Evolutionary conservation across 2,329 filamentous ascomycete species (phyloP), one percentile per base, ranked within the genome.

Genomic region (Penicillium nordicum): DNA sequence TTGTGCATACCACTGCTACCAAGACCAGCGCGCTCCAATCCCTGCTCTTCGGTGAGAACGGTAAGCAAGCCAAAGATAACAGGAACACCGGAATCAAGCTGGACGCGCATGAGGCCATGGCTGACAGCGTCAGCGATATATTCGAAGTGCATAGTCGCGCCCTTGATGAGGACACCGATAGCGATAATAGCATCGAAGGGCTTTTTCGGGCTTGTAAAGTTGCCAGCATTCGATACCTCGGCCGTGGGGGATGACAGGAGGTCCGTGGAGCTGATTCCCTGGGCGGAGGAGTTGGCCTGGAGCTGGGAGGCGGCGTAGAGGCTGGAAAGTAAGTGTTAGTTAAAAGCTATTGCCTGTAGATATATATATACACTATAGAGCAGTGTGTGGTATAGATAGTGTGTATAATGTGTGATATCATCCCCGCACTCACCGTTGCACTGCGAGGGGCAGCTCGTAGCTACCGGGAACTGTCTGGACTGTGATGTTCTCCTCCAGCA

Each of bases 111-210:
- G 59, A 99, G 82, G 7, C 91, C 94, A 60, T 96, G 90, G 56
- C 87, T 91, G 7, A 95, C 92, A 40, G 90, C 85, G 63, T 97
- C 94, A 41, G 92, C 84, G 68, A 99, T 99, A 79, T 99, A 97
- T 78, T 99, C 94, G 70, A 99, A 99, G 78, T 99, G 94, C 92
- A 97, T 97, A 7, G 94, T 97, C 77, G 96, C 90, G 73, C 94
- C 94, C 80, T 99, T 99, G 79, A 99, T 97, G 59, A 99, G 84
- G 55, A 96, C 92, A 54, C 94, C 94, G 65, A 99, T 89, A 51
- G 94, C 92, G 64, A 99, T 92, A 62, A 99, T 86, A 60, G 94
- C 94, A 72, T 97, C 93, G 69, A 97, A 97, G 21, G 91, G 85
- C 48, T 73, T 69, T 21, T 75, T 68, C 4, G 68, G 50, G n/a